Evolutionary conservation across 139 green algal species (phyloP), one percentile per base, ranked within the genome.

Genomic region (Pedinophyceae sp.): DNA sequence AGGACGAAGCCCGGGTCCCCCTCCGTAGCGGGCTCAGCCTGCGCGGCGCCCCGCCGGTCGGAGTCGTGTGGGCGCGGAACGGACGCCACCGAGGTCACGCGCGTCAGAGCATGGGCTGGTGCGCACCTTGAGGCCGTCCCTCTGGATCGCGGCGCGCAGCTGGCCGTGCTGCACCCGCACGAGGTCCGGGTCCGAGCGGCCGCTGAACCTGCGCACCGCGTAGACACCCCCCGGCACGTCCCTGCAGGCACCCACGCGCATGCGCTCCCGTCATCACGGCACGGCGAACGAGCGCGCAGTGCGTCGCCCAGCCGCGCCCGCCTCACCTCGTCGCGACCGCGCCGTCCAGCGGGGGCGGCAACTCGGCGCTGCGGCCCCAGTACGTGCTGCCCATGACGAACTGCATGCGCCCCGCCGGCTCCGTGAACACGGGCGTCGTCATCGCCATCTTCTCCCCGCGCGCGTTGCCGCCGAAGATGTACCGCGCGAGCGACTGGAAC

Each of bases 361-460:
- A n/a, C n/a, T n/a, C n/a, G n/a, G n/a, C n/a, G n/a, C n/a, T n/a
- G n/a, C n/a, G n/a, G n/a, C n/a, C n/a, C n/a, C n/a, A n/a, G n/a
- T n/a, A n/a, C n/a, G n/a, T n/a, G n/a, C n/a, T n/a, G n/a, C 28
- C 53, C 19, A 59, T 6, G n/a, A 59, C 53, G 39, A 59, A 59
- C 53, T 59, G 53, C 34, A 59, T 49, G 19, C 28, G 13, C 10
- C 34, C 34, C 34, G 7, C 34, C 34, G 34, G 34, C 22, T 17
- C 23, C 18, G 53, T 53, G 53, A 48, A 59, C 26, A 59, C 53
- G 23, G 53, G 53, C n/a, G 53, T 59, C 26, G 53, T 59, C 53
- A 59, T 59, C 20, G 27, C 15, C 34, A 59, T 49, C 25, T 22
- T 59, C 39, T 55, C 20, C 20, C 55, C 55, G 22, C 19, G n/a